A percentile compares a stretch with the other conserved stretches of the same genome.
Evolutionary conservation across 345 rosid genomes (phyloP).

Genomic region (Gossypium bickii): DNA sequence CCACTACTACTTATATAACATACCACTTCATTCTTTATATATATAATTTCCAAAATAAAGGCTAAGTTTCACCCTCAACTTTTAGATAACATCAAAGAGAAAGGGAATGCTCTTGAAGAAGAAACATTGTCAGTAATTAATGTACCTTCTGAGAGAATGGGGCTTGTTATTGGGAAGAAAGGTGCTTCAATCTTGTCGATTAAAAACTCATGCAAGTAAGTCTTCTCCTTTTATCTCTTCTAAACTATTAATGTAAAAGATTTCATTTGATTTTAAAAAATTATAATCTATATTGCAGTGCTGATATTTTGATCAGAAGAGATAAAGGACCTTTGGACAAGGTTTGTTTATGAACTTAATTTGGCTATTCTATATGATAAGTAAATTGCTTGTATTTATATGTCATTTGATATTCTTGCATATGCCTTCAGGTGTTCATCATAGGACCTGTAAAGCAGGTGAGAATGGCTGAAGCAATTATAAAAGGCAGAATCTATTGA

Average conservation of each 20-base stretch:
- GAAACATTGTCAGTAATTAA: slow-evolving; percentile 78
- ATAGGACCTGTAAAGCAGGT: slow-evolving; percentile 79
- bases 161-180: slow-evolving; percentile 73
- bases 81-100: slow-evolving; percentile 47
- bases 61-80: background rate
- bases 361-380: background rate
- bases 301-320: slow-evolving; percentile 76
- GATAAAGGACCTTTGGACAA: slow-evolving; percentile 78
- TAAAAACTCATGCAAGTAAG: slow-evolving; percentile 82
- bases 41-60: background rate
- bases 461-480: slow-evolving; percentile 86
- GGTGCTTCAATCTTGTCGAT: slow-evolving; percentile 75
- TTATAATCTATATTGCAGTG: slow-evolving; percentile 37
- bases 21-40: background rate
- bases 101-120: slow-evolving; percentile 49
- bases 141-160: slow-evolving; percentile 90
- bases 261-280: background rate
- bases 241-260: background rate
- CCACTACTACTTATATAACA: too few species aligned
- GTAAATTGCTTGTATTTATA: background rate
- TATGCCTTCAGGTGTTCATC: slow-evolving; percentile 51
- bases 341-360: slow-evolving; percentile 37
- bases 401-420: background rate
- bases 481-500: slow-evolving; percentile 64
- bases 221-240: background rate